Percentiles rank a stretch among this genome's conserved stretches.
phyloP scores from a whole-genome alignment of 2,329 filamentous ascomycete species.

The Eurotiales sp. region DNA sequence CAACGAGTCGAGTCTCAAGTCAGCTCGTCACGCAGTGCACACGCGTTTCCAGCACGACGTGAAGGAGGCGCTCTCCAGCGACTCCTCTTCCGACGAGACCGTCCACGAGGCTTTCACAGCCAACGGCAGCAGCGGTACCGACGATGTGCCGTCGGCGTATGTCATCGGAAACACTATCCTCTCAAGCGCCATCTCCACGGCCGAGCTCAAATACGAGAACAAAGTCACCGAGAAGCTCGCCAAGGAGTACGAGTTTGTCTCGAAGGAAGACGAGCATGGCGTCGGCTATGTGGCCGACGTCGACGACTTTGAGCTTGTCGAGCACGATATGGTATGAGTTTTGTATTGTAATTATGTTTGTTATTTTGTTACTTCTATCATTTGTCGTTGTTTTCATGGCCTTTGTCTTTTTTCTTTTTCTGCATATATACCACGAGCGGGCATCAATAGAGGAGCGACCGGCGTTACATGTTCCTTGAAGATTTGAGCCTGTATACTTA shows the following conservation, averaged over 20 bases:
- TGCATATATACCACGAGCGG: conserved; percentile 13
- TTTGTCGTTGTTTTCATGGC: conserved; percentile 2
- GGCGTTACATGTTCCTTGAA: conserved; percentile 24
- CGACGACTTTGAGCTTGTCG: conserved; percentile 42
- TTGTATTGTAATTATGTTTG: not conserved
- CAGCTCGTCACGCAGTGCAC: conserved; percentile 19
- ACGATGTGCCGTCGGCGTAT: too few relatives aligned
- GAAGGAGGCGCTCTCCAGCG: conserved; percentile 30
- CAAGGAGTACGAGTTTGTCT: conserved; percentile 58
- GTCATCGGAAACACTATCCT: conserved; percentile 60
- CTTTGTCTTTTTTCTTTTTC: conserved; percentile 8
- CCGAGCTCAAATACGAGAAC: conserved; percentile 58
- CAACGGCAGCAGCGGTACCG: conserved; percentile 23
- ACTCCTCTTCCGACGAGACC: conserved; percentile 33
- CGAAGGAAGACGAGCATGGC: conserved; percentile 32
- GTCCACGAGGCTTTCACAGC: conserved; percentile 37
- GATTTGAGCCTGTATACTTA: conserved; percentile 23
- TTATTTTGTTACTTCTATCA: not conserved
- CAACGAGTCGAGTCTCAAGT: conserved; percentile 19
- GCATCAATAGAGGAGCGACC: conserved; percentile 24
- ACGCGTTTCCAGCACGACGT: conserved; percentile 29
- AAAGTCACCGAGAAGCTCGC: conserved; percentile 59
- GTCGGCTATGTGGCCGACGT: conserved; percentile 29
- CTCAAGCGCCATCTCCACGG: conserved; percentile 53
- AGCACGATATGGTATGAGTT: conserved; percentile 27